Evolutionary conservation across 2,329 filamentous ascomycete genomes (phyloP).

Genomic region (Fusarium incarnatum): DNA sequence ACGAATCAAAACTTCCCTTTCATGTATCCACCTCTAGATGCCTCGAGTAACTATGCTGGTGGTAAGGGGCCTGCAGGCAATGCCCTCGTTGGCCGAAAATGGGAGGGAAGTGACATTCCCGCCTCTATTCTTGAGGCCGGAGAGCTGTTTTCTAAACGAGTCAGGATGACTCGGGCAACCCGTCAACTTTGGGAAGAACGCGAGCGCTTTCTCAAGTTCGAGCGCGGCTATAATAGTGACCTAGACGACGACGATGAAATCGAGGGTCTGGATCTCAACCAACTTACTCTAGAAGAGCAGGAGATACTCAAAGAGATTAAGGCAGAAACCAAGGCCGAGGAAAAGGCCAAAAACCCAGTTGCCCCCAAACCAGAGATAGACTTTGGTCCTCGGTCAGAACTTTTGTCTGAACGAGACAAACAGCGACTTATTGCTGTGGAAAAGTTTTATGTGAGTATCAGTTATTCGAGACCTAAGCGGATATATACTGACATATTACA

Average conservation of each 20-base stretch:
- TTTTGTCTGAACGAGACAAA: conserved; percentile 66
- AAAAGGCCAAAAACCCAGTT: conserved; percentile 37
- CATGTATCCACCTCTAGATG: conserved; percentile 93
- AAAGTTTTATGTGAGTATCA: conserved; percentile 79
- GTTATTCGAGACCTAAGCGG: neutral
- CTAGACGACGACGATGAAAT: conserved; percentile 60
- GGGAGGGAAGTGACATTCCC: conserved; percentile 95
- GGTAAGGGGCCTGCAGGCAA: conserved; percentile 87
- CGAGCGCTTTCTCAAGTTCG: conserved; percentile 90
- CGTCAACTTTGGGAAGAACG: conserved; percentile 95
- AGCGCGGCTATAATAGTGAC: conserved; percentile 82
- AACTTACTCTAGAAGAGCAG: conserved; percentile 56
- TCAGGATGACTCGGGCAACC: conserved; percentile 91
- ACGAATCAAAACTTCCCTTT: conserved; percentile 99
- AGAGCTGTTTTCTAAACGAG: conserved; percentile 87
- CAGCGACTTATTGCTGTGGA: conserved; percentile 80
- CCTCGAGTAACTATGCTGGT: conserved; percentile 87
- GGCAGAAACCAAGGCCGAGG: conserved; percentile 50
- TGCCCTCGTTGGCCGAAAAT: conserved; percentile 81
- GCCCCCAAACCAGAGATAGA: conserved; percentile 50
- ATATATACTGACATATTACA: conserved; percentile 52
- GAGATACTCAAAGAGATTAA: conserved; percentile 56
- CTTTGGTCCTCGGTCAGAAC: conserved; percentile 61
- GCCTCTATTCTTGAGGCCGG: conserved; percentile 96
- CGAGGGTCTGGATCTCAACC: conserved; percentile 60